phyloP scores from a whole-genome alignment of 148 eudicot genomes.

The Nyssa sinensis region DNA sequence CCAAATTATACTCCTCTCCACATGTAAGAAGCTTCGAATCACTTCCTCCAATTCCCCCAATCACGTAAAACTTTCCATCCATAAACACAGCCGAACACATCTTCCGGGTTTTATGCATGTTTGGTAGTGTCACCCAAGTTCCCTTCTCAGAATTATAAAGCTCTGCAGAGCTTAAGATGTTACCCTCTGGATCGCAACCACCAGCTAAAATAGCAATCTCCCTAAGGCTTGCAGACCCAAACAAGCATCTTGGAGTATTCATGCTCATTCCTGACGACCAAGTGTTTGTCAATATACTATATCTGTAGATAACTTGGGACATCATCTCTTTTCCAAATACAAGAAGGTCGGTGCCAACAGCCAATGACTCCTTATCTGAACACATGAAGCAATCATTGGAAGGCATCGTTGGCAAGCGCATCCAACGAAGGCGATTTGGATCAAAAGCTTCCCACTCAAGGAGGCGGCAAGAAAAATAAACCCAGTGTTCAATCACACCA shows the following conservation, averaged over 20 bases:
- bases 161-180: constrained; percentile 55
- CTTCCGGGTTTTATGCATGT: constrained; percentile 65
- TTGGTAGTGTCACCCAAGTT: constrained; percentile 60
- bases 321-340: constrained; percentile 69
- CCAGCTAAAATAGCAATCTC: constrained; percentile 87
- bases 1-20: constrained; percentile 78
- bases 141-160: constrained; percentile 67
- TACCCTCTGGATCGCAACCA: constrained; percentile 63
- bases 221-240: constrained; percentile 84
- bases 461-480: constrained; percentile 77
- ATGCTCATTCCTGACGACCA: constrained; percentile 75
- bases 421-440: constrained; percentile 72
- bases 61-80: constrained; percentile 87
- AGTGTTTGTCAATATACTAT: constrained; percentile 63
- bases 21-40: constrained; percentile 53
- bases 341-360: constrained; percentile 88
- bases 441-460: constrained; percentile 94
- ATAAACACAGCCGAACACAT: constrained; percentile 87
- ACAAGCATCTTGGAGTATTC: constrained; percentile 80
- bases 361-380: constrained; percentile 85
- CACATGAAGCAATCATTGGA: constrained; percentile 64
- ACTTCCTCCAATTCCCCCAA: constrained; percentile 72
- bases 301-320: constrained; percentile 57
- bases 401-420: constrained; percentile 67
- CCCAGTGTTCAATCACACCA: constrained; percentile 79